These are phyloP conservation scores for Aspergillus spinulosporus DNA, from an alignment of 2,329 filamentous ascomycete genomes.

Conservation along the genomic window DNA sequence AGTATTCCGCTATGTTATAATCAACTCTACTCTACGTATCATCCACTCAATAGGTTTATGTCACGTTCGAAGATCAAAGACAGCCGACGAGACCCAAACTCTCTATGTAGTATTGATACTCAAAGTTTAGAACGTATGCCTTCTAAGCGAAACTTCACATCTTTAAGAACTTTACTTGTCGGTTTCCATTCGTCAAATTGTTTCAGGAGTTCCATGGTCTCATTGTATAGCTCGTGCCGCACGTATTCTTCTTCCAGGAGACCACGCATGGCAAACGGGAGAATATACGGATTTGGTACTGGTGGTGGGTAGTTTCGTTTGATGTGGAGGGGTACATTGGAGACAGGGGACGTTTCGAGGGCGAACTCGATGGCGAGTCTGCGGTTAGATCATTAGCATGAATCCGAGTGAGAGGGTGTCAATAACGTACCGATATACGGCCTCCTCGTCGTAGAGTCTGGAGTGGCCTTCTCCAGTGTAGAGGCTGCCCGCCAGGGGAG, in stretches of 20 bases:
- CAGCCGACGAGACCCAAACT: no score
- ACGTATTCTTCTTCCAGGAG: conserved; percentile 90
- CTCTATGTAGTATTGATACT: not conserved
- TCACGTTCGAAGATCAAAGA: not conserved
- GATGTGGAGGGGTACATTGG: conserved; percentile 52
- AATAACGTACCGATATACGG: conserved; percentile 70
- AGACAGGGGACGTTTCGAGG: conserved; percentile 66
- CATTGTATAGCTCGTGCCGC: conserved; percentile 72
- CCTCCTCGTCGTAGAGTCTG: conserved; percentile 83
- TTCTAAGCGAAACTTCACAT: conserved; percentile 92
- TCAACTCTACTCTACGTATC: not conserved
- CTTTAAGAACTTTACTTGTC: conserved; percentile 83
- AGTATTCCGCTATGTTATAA: not conserved
- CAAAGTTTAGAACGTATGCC: conserved; percentile 81
- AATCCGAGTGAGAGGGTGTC: not conserved
- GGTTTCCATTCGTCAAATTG: conserved; percentile 96
- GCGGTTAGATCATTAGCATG: not conserved
- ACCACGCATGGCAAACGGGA: conserved; percentile 95
- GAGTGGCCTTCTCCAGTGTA: conserved; percentile 94
- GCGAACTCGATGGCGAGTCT: conserved; percentile 70
- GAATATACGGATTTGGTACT: conserved; percentile 75
- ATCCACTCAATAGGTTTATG: not conserved
- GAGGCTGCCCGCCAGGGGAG: conserved; percentile 83
- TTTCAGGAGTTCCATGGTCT: conserved; percentile 75
- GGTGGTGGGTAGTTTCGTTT: conserved; percentile 48